A percentile compares a stretch with the other conserved stretches of the same genome.
These are phyloP conservation scores for Erucastrum elatum DNA, from an alignment of 345 rosid species.

Conservation along the genomic window DNA sequence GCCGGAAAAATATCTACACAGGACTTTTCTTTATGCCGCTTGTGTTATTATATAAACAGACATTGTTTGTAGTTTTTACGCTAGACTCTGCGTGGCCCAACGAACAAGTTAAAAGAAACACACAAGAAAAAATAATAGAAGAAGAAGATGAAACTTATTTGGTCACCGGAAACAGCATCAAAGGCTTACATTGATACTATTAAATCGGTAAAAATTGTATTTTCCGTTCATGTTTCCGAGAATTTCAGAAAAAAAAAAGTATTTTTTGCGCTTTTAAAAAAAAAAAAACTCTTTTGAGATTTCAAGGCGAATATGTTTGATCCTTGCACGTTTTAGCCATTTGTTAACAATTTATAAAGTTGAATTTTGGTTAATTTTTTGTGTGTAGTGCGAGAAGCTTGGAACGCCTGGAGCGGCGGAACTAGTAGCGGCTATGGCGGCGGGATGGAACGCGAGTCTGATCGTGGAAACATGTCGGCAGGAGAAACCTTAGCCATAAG, in stretches of 20 bases:
- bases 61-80: slow-evolving; percentile 33
- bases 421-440: slow-evolving; percentile 91
- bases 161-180: slow-evolving; percentile 89
- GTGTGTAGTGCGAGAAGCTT: slow-evolving; percentile 51
- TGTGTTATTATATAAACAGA: slow-evolving; percentile 23
- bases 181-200: slow-evolving; percentile 88
- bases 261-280: too few species aligned
- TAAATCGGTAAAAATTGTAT: slow-evolving; percentile 53
- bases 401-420: slow-evolving; percentile 80
- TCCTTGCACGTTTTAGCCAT: too few species aligned
- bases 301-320: too few species aligned
- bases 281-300: too few species aligned
- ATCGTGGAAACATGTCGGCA: slow-evolving; percentile 76
- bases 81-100: slow-evolving; percentile 16
- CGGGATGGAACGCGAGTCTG: slow-evolving; percentile 83
- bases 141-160: slow-evolving; percentile 73
- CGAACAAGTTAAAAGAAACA: neutral
- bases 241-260: too few species aligned
- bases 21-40: slow-evolving; percentile 27
- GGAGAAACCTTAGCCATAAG: slow-evolving; percentile 70
- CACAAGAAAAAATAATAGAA: neutral
- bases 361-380: neutral
- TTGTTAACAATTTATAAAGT: neutral
- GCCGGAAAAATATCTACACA: neutral
- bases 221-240: neutral